Conservation (phyloP, 2,329 filamentous ascomycete genomes). For the Calycina herbarum region DNA sequence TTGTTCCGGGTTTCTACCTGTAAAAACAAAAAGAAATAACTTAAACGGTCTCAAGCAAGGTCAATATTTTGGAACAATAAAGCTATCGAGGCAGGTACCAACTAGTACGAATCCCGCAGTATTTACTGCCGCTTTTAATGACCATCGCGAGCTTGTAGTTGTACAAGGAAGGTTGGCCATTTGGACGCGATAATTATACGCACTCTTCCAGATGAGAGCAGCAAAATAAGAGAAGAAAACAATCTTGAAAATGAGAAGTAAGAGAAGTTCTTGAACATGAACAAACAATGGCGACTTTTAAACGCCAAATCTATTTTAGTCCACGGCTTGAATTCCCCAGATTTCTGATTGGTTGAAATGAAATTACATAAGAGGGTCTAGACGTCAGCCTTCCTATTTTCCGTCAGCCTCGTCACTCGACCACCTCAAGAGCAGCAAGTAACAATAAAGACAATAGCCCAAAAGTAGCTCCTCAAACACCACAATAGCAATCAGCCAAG, state of each 20-base stretch:
- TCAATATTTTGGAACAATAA: too few relatives aligned
- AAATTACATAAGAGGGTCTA: background rate
- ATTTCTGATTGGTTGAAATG: background rate
- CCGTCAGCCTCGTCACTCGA: constrained; percentile 4
- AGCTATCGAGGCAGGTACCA: too few relatives aligned
- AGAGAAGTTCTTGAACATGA: background rate
- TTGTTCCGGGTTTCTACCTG: too few relatives aligned
- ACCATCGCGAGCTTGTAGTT: too few relatives aligned
- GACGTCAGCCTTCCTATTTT: background rate
- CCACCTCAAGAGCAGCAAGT: background rate
- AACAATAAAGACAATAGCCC: constrained; percentile 3
- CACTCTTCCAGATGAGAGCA: too few relatives aligned
- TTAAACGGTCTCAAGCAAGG: too few relatives aligned
- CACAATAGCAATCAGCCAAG: background rate
- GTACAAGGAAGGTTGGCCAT: too few relatives aligned
- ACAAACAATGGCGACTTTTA: too few relatives aligned
- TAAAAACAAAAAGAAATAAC: too few relatives aligned
- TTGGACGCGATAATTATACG: background rate
- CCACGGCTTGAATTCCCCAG: background rate
- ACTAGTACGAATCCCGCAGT: too few relatives aligned
- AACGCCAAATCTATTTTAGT: background rate
- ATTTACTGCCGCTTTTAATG: too few relatives aligned
- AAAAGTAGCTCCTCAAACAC: background rate
- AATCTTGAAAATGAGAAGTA: background rate
- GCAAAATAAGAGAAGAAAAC: background rate